Evolutionary conservation across 805 yeast genomes (phyloP).

Genomic region (Metschnikowia dekortorum): DNA sequence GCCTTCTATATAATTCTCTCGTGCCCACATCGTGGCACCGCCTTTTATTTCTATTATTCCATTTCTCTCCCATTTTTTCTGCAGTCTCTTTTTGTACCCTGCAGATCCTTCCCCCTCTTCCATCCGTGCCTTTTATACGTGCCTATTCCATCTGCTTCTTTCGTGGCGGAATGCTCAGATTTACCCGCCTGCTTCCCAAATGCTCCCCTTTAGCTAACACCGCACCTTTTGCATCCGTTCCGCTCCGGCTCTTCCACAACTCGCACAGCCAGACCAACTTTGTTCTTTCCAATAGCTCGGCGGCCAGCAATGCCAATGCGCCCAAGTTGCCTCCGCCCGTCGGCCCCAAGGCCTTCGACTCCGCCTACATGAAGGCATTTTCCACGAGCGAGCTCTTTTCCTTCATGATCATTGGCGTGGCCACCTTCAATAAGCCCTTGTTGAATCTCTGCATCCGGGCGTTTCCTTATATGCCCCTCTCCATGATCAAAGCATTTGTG

Average conservation of each 20-base stretch:
- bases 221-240: neutral
- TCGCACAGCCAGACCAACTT: slow-evolving; percentile 11
- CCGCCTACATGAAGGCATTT: slow-evolving; percentile 38
- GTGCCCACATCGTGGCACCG: neutral
- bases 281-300: slow-evolving; percentile 4
- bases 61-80: neutral
- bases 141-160: too few species aligned
- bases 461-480: slow-evolving; percentile 74
- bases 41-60: neutral
- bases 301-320: slow-evolving; percentile 6
- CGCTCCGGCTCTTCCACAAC: slow-evolving; percentile 8
- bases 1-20: neutral
- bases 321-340: slow-evolving; percentile 9
- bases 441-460: slow-evolving; percentile 56
- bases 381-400: slow-evolving; percentile 55
- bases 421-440: slow-evolving; percentile 61
- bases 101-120: too few species aligned
- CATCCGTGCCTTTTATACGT: too few species aligned
- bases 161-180: slow-evolving; percentile 3
- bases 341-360: slow-evolving; percentile 11
- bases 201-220: slow-evolving; percentile 2
- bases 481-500: slow-evolving; percentile 64
- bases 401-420: slow-evolving; percentile 62
- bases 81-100: neutral
- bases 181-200: slow-evolving; percentile 1